Evolutionary conservation across 768 basidiomycete species (phyloP).

Genomic region (Antrodiella citrinella): DNA sequence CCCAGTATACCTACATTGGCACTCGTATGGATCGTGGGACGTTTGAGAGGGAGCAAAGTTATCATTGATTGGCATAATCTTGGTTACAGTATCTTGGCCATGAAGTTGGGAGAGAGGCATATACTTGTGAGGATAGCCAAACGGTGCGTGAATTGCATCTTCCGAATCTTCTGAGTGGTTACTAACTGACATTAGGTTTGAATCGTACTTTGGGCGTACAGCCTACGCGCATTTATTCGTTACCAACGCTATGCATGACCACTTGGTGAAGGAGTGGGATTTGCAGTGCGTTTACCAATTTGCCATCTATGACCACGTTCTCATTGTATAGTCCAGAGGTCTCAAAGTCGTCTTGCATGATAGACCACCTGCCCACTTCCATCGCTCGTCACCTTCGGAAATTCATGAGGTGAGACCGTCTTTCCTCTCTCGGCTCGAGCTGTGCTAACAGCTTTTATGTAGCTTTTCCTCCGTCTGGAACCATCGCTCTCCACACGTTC

Average conservation of each 20-base stretch:
- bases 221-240: constrained; percentile 94
- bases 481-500: constrained; percentile 43
- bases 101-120: constrained; percentile 67
- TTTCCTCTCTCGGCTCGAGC: not conserved
- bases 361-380: constrained; percentile 83
- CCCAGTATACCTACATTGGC: constrained; percentile 92
- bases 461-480: constrained; percentile 44
- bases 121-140: constrained; percentile 66
- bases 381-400: constrained; percentile 58
- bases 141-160: constrained; percentile 40
- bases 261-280: constrained; percentile 63
- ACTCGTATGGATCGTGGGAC: constrained; percentile 67
- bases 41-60: constrained; percentile 67
- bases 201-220: constrained; percentile 64
- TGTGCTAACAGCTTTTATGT: not conserved
- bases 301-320: not conserved
- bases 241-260: constrained; percentile 76
- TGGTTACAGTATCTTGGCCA: constrained; percentile 85
- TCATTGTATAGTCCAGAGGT: constrained; percentile 61
- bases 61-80: constrained; percentile 99
- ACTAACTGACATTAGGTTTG: constrained; percentile 51
- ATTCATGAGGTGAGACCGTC: constrained; percentile 55
- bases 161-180: not conserved
- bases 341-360: constrained; percentile 77
- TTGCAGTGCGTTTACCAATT: constrained; percentile 60